Evolutionary conservation across 2,329 filamentous ascomycete genomes (phyloP).

Genomic region (Ceratocystis smalleyi): DNA sequence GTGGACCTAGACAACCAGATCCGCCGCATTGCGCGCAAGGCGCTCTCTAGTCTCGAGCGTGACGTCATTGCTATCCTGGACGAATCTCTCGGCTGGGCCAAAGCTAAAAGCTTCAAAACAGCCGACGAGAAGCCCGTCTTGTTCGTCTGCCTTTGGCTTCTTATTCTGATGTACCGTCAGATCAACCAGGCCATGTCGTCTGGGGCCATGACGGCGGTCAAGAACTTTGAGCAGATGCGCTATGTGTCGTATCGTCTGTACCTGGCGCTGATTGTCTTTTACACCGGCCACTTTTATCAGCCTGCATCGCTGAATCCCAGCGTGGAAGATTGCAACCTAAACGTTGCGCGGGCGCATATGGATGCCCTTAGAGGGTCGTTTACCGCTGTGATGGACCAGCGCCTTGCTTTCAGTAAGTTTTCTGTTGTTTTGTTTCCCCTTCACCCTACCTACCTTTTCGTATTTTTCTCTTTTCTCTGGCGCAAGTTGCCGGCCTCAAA

Average conservation of each 20-base stretch:
- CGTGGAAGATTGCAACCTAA: conserved; percentile 11
- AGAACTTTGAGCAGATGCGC: conserved; percentile 13
- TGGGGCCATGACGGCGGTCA: conserved; percentile 20
- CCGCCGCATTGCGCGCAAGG: conserved; percentile 27
- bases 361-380: neutral
- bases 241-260: conserved; percentile 16
- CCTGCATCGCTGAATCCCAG: conserved; percentile 16
- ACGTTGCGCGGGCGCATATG: conserved; percentile 1
- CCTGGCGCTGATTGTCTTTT: conserved; percentile 19
- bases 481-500: neutral
- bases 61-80: conserved; percentile 29
- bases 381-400: neutral
- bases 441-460: neutral
- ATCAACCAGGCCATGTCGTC: conserved; percentile 21
- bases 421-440: too few relatives aligned
- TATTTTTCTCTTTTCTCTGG: neutral
- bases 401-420: conserved; percentile 9
- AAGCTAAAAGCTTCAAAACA: conserved; percentile 23
- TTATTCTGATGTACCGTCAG: conserved; percentile 35
- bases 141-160: conserved; percentile 35
- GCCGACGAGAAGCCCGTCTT: conserved; percentile 29
- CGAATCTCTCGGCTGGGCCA: conserved; percentile 26
- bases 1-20: conserved; percentile 26
- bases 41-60: conserved; percentile 26
- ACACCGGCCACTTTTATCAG: conserved; percentile 19